A percentile compares a stretch with the other conserved stretches of the same genome.
phyloP scores from a whole-genome alignment of 768 basidiomycete species.

The Mycena filopes region DNA sequence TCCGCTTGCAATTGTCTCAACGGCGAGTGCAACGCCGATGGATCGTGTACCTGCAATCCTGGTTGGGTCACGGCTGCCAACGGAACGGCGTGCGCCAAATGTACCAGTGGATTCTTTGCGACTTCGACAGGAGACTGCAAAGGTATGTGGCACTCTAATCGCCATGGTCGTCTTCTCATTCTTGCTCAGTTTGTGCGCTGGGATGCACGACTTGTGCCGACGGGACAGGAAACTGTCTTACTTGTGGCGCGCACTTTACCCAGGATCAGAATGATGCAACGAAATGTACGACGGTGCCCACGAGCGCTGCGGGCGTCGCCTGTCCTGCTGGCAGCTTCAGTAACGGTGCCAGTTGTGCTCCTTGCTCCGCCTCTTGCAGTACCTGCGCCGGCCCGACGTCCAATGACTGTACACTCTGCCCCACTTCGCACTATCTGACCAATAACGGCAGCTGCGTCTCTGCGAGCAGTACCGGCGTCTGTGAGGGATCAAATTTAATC shows the following conservation, averaged over 20 bases:
- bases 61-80: constrained; percentile 80
- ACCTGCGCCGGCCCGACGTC: constrained; percentile 78
- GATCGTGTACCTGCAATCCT: constrained; percentile 79
- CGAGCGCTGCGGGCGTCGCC: constrained; percentile 59
- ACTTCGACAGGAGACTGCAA: constrained; percentile 76
- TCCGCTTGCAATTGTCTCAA: constrained; percentile 86
- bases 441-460: constrained; percentile 75
- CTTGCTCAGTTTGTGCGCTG: constrained; percentile 69
- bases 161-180: constrained; percentile 14
- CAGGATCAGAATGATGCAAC: constrained; percentile 74
- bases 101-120: constrained; percentile 79
- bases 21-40: constrained; percentile 74
- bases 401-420: constrained; percentile 78
- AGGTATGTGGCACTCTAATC: constrained; percentile 54
- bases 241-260: constrained; percentile 78
- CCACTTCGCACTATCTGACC: constrained; percentile 66
- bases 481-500: constrained; percentile 74
- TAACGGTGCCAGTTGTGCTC: constrained; percentile 60
- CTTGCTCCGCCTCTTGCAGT: constrained; percentile 73
- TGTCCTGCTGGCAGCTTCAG: constrained; percentile 79
- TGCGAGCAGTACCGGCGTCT: constrained; percentile 75
- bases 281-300: constrained; percentile 66
- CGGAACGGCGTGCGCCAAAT: constrained; percentile 82
- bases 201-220: constrained; percentile 80
- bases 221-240: constrained; percentile 73